These are phyloP conservation scores for Kluyveromyces sp. DNA, from an alignment of 1,139 yeast genomes.

Conservation along the genomic window DNA sequence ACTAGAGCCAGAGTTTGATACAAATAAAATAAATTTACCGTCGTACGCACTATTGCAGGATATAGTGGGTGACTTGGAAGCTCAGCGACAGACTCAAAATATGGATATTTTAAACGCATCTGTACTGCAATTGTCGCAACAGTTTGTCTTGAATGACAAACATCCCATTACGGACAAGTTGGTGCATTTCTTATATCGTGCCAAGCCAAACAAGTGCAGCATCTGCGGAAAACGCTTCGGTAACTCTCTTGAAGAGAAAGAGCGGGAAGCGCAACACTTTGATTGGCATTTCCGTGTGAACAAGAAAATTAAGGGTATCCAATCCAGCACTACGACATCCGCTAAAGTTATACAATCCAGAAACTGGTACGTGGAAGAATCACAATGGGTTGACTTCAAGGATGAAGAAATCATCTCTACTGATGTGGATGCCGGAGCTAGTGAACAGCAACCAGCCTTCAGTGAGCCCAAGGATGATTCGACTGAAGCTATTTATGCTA, in stretches of 20 bases:
- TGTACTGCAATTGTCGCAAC: slow-evolving; percentile 25
- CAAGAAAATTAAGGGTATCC: slow-evolving; percentile 53
- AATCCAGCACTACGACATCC: slow-evolving; percentile 16
- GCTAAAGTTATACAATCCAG: slow-evolving; percentile 49
- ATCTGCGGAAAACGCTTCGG: slow-evolving; percentile 86
- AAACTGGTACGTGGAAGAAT: slow-evolving; percentile 73
- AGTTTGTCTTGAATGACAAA: slow-evolving; percentile 21
- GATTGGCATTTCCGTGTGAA: slow-evolving; percentile 97
- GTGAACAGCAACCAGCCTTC: slow-evolving; percentile 7
- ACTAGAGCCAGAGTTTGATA: slow-evolving; percentile 13
- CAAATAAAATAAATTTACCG: slow-evolving; percentile 17
- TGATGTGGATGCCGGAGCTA: slow-evolving; percentile 16
- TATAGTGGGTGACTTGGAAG: slow-evolving; percentile 29
- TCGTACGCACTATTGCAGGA: slow-evolving; percentile 21
- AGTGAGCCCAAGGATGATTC: slow-evolving; percentile 6
- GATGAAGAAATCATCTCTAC: slow-evolving; percentile 51
- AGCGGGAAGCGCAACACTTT: slow-evolving; percentile 55
- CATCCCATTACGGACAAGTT: slow-evolving; percentile 23
- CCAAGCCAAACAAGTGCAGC: slow-evolving; percentile 73
- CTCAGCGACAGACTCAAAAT: slow-evolving; percentile 26
- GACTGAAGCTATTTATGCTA: slow-evolving; percentile 13
- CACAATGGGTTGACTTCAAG: slow-evolving; percentile 67
- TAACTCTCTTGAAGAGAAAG: slow-evolving; percentile 51
- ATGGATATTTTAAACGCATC: slow-evolving; percentile 27
- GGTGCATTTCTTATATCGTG: slow-evolving; percentile 29